Evolutionary conservation across 345 rosid genomes (phyloP).

Genomic region (Firmiana major): DNA sequence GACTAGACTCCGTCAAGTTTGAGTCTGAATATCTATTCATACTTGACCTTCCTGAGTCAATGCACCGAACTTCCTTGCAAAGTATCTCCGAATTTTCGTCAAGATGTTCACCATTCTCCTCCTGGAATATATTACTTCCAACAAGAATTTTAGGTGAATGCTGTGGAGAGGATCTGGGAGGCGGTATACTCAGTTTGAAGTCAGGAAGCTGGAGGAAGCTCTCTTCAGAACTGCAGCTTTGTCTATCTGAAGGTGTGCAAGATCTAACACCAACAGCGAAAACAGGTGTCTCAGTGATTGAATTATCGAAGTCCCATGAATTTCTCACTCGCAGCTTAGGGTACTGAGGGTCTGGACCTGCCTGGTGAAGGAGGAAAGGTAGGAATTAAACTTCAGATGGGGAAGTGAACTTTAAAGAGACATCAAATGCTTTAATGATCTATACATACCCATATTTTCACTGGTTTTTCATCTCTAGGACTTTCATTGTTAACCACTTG

Average conservation of each 20-base stretch:
- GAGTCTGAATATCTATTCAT: conserved; percentile 26
- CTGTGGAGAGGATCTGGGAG: conserved; percentile 29
- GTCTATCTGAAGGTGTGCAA: conserved; percentile 49
- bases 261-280: conserved; percentile 31
- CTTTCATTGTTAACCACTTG: conserved; percentile 33
- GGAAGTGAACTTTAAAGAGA: not conserved
- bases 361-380: conserved; percentile 38
- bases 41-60: conserved; percentile 44
- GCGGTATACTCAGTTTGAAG: conserved; percentile 39
- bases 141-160: conserved; percentile 24
- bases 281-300: conserved; percentile 34
- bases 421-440: not conserved
- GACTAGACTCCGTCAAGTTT: conserved; percentile 26
- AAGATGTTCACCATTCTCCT: conserved; percentile 37
- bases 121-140: conserved; percentile 25
- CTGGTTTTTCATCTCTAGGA: conserved; percentile 33
- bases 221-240: conserved; percentile 52
- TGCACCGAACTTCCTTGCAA: conserved; percentile 60
- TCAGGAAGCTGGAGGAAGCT: conserved; percentile 49
- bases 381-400: conserved; percentile 9
- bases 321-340: conserved; percentile 63
- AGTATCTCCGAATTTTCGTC: conserved; percentile 36
- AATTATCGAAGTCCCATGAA: conserved; percentile 55
- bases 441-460: conserved; percentile 30
- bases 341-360: conserved; percentile 41